These are phyloP conservation scores for Fragaria vesca DNA, from an alignment of 306 rosid genomes.

Conservation along the genomic window DNA sequence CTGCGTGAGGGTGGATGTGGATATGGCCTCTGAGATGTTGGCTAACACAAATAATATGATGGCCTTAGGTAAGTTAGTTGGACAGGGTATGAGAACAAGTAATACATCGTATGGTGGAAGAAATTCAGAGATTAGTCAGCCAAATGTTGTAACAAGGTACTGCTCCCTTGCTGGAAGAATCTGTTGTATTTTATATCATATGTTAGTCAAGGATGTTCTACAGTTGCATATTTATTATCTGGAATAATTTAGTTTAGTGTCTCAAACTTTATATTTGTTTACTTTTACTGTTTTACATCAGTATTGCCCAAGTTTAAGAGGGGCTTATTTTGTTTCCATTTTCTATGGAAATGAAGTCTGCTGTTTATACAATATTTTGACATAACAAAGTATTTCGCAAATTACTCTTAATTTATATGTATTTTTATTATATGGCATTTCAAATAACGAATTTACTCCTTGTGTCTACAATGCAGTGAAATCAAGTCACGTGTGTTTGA, in stretches of 20 bases:
- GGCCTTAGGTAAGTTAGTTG: slow-evolving; percentile 56
- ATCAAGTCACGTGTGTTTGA: slow-evolving; percentile 38
- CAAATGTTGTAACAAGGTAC: slow-evolving; percentile 47
- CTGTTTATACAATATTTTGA: neutral
- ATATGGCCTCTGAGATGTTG: slow-evolving; percentile 62
- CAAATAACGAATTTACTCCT: slow-evolving; percentile 9
- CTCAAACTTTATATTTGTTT: neutral
- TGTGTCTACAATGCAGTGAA: slow-evolving; percentile 43
- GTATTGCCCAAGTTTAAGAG: neutral
- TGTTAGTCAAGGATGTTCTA: neutral
- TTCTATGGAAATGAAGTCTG: neutral
- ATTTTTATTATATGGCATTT: neutral
- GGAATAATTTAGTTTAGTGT: too few relatives aligned
- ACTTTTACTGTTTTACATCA: neutral
- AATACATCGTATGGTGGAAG: slow-evolving; percentile 22
- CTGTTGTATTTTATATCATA: neutral
- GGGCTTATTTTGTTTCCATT: neutral
- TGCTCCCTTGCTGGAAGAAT: slow-evolving; percentile 11
- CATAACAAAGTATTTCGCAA: neutral
- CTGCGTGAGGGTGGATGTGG: slow-evolving; percentile 47
- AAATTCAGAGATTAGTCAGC: slow-evolving; percentile 30
- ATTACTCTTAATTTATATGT: neutral
- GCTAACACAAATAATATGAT: slow-evolving; percentile 46
- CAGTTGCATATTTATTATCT: neutral
- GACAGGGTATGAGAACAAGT: slow-evolving; percentile 35